Percentiles rank a stretch among this genome's conserved stretches.
Conservation (phyloP, 1,284 basidiomycete species). For the Stereum hirsutum region DNA sequence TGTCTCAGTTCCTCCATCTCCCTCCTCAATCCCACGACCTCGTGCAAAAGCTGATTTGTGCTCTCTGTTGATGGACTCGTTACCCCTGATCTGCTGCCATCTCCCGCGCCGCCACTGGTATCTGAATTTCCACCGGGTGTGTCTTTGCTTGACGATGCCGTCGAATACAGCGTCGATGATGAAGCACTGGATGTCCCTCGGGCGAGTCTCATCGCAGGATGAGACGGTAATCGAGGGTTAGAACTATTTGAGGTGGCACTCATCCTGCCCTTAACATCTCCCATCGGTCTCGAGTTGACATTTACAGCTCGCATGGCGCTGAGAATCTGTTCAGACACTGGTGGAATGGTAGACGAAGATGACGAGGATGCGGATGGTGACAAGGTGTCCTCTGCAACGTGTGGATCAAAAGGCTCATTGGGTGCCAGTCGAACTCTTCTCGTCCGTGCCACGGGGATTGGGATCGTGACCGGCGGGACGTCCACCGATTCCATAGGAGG, state of each 20-base stretch:
- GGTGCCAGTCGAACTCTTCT: not conserved
- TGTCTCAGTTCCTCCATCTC: constrained; percentile 16
- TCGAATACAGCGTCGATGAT: not conserved
- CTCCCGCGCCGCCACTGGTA: not conserved
- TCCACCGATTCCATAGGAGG: not conserved
- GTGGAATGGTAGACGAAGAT: too few species aligned
- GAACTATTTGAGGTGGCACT: too few species aligned
- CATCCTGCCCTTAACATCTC: too few species aligned
- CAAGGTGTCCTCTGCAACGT: not conserved
- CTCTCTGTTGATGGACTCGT: too few species aligned
- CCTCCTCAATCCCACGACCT: constrained; percentile 15
- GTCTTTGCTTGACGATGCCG: not conserved
- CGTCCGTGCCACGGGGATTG: not conserved
- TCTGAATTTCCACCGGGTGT: not conserved
- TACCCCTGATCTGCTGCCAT: too few species aligned
- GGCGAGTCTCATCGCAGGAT: not conserved
- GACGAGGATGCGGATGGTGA: not conserved
- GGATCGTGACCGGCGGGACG: not conserved
- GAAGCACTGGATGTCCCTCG: not conserved
- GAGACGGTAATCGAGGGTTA: not conserved
- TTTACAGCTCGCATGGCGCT: too few species aligned
- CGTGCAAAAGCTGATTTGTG: constrained; percentile 9
- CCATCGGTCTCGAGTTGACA: too few species aligned
- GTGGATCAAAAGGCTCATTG: not conserved
- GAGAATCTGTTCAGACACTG: too few species aligned